phyloP scores from a whole-genome alignment of 78 protist genomes.

The Pirum gemmata region DNA sequence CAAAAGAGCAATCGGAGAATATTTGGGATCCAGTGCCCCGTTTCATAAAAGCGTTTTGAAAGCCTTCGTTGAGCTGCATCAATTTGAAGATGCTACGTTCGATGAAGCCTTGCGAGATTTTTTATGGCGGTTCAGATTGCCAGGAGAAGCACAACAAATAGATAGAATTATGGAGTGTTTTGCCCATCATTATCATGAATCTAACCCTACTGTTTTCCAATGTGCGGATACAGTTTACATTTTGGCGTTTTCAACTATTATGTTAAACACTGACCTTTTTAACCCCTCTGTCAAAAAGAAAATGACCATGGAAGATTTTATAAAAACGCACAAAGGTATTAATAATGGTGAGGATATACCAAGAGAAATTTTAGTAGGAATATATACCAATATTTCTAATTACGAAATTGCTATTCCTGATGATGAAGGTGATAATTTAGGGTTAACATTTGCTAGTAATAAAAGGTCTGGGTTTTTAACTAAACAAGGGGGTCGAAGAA shows the following conservation, averaged over 20 bases:
- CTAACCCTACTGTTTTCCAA: no score
- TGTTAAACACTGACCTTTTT: slow-evolving; percentile 94
- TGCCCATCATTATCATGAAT: no score
- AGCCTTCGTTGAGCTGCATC: slow-evolving; percentile 55
- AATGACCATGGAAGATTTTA: slow-evolving; percentile 58
- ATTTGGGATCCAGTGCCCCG: neutral
- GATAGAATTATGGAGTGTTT: slow-evolving; percentile 90
- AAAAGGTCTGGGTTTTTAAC: no score
- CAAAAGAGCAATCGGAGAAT: slow-evolving; percentile 55
- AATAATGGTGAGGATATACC: slow-evolving; percentile 13
- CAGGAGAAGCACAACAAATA: slow-evolving; percentile 75
- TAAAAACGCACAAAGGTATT: slow-evolving; percentile 60
- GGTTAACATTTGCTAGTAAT: no score
- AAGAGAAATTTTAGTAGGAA: neutral
- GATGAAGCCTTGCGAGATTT: slow-evolving; percentile 54
- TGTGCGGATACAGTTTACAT: slow-evolving; percentile 77
- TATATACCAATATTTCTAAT: neutral
- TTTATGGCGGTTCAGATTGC: slow-evolving; percentile 61
- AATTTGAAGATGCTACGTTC: slow-evolving; percentile 34
- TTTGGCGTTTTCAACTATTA: slow-evolving; percentile 86
- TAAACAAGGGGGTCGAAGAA: no score
- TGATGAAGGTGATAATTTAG: no score
- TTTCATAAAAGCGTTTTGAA: neutral
- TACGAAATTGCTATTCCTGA: neutral
- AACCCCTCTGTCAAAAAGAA: slow-evolving; percentile 23